Evolutionary conservation across 345 rosid genomes (phyloP), one percentile per base, ranked within the genome.

Genomic region (Isatis tinctoria): DNA sequence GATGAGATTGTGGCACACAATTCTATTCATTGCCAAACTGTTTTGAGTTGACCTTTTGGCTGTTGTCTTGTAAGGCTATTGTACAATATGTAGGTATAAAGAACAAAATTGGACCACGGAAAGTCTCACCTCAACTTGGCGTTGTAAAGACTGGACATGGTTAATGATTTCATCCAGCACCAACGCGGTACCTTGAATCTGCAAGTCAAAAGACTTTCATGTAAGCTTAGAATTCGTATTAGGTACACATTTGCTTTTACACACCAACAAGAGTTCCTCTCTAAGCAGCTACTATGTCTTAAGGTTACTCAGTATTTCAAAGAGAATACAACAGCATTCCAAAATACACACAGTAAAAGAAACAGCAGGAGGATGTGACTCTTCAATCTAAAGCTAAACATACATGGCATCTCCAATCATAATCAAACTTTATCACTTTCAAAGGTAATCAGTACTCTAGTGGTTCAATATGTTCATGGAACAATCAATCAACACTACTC

Each of bases 101-200:
- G 40, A 69, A 53, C 41, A 69, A 49, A 76, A 37, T 1, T 57
- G 68, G 73, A 72, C 56, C 65, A 77, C 49, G 58, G 78, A 60
- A 70, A 78, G 62, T 74, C 87, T 85, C 62, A 90, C 99, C 99
- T 96, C 99, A 78, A 96, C 99, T 84, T 96, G 96, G 58, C 81
- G 89, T 74, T 96, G 99, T 70, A 96, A 79, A 20, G 84, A 89
- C 72, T 92, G 98, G 40, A 96, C 98, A 58, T 96, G 99, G 77
- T 86, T 92, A 80, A 96, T 96, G 69, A 96, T 96, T 76, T 96
- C 97, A 82, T 92, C 99, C 63, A 96, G 78, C 67, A 96, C 96
- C 79, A 88, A 73, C 20, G 99, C 97, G 47, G 98, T 92, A 49
- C 99, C 98, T 65, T 97, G 89, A 45, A 96, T 96, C 99, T 96